These are phyloP conservation scores for Rhizopogon sp. DNA, from an alignment of 768 basidiomycete genomes.

Conservation along the genomic window DNA sequence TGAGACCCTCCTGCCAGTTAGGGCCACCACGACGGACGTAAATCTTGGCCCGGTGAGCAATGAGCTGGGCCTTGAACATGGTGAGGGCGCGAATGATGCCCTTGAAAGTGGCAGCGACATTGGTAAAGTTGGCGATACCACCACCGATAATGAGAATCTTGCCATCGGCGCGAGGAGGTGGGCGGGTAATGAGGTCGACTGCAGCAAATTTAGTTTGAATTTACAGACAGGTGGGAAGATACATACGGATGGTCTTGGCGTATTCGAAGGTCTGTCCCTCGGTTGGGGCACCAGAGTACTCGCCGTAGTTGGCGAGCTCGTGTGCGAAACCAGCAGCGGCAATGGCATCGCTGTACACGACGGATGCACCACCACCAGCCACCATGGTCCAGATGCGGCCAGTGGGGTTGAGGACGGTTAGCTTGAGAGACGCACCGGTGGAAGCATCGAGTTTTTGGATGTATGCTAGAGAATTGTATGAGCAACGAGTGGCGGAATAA, in stretches of 20 bases:
- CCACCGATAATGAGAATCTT: constrained; percentile 99
- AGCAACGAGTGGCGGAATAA: neutral
- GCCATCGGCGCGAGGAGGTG: constrained; percentile 75
- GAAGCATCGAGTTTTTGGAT: constrained; percentile 97
- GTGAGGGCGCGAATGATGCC: constrained; percentile 97
- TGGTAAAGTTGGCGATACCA: constrained; percentile 99
- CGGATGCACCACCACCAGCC: constrained; percentile 87
- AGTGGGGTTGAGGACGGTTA: constrained; percentile 92
- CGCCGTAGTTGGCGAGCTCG: constrained; percentile 99
- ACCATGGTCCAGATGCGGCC: constrained; percentile 99
- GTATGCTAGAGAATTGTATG: constrained; percentile 50
- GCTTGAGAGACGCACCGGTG: constrained; percentile 96
- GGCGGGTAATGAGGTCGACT: constrained; percentile 95
- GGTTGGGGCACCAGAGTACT: constrained; percentile 97
- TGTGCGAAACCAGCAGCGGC: constrained; percentile 93
- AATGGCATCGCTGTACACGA: constrained; percentile 71
- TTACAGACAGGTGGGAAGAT: neutral
- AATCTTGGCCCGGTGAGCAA: constrained; percentile 76
- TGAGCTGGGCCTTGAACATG: constrained; percentile 84
- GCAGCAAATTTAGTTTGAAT: constrained; percentile 5
- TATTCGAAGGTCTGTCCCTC: constrained; percentile 99
- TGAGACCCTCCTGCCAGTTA: constrained; percentile 98
- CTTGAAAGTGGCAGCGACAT: constrained; percentile 99
- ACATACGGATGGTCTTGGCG: constrained; percentile 92
- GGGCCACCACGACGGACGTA: constrained; percentile 98